These are phyloP conservation scores for Xylariaceae sp. DNA, from an alignment of 2,329 filamentous ascomycete species.

Conservation along the genomic window DNA sequence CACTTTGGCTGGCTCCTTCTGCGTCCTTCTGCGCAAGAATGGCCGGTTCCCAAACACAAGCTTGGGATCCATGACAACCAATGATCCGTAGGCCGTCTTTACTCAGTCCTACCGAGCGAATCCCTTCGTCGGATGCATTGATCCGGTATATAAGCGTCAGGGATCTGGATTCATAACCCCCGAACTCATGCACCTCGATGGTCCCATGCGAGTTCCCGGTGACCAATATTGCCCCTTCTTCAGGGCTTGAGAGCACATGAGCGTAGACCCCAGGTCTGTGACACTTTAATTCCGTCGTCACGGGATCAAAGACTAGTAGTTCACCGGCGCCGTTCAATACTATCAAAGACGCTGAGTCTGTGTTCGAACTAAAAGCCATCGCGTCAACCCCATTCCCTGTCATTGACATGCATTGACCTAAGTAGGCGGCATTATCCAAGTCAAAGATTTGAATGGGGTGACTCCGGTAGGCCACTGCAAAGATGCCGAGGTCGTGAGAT, in stretches of 20 bases:
- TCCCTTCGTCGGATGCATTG: slow-evolving; percentile 24
- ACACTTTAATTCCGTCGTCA: slow-evolving; percentile 16
- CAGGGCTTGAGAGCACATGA: slow-evolving; percentile 25
- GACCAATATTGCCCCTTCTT: slow-evolving; percentile 24
- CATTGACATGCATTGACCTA: slow-evolving; percentile 16
- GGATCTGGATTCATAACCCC: slow-evolving; percentile 16
- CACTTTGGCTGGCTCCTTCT: slow-evolving; percentile 21
- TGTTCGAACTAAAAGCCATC: slow-evolving; percentile 28
- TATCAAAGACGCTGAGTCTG: slow-evolving; percentile 21
- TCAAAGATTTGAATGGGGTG: slow-evolving; percentile 24
- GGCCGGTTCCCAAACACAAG: slow-evolving; percentile 35
- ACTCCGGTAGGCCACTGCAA: slow-evolving; percentile 25
- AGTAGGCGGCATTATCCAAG: slow-evolving; percentile 15
- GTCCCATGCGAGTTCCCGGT: slow-evolving; percentile 21
- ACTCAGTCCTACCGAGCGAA: slow-evolving; percentile 30
- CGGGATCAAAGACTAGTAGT: slow-evolving; percentile 28
- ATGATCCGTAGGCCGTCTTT: slow-evolving; percentile 30
- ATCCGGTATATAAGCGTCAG: slow-evolving; percentile 29
- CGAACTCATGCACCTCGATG: slow-evolving; percentile 29
- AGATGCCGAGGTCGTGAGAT: slow-evolving; percentile 11
- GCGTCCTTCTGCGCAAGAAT: slow-evolving; percentile 26
- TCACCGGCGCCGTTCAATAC: slow-evolving; percentile 24
- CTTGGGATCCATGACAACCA: slow-evolving; percentile 30
- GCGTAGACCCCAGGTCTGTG: slow-evolving; percentile 19
- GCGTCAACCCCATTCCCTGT: slow-evolving; percentile 23